These are phyloP conservation scores for Flaveria floridana DNA, from an alignment of 140 eudicot species.

Conservation along the genomic window DNA sequence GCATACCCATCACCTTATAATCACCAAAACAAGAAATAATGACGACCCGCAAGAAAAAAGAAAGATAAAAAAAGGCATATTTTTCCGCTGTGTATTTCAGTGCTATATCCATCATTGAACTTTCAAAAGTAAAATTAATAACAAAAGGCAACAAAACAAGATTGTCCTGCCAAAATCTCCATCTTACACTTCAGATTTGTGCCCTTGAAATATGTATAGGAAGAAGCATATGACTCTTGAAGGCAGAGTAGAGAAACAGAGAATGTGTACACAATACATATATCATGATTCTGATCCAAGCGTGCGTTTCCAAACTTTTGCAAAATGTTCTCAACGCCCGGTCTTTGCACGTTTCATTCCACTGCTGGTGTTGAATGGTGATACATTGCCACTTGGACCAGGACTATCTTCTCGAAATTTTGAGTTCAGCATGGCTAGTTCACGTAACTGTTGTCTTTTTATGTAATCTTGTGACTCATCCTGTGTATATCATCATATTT, in stretches of 20 bases:
- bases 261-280: constrained; percentile 31
- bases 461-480: constrained; percentile 84
- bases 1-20: constrained; percentile 36
- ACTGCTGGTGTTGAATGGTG: constrained; percentile 78
- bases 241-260: constrained; percentile 9
- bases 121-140: neutral
- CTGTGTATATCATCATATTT: constrained; percentile 32
- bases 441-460: constrained; percentile 82
- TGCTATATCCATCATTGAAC: constrained; percentile 32
- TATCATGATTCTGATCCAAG: neutral
- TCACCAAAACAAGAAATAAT: constrained; percentile 32
- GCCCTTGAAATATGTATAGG: constrained; percentile 26
- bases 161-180: constrained; percentile 28
- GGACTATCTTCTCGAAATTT: constrained; percentile 92
- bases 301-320: neutral
- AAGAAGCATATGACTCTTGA: constrained; percentile 20
- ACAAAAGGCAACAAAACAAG: constrained; percentile 6
- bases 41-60: neutral
- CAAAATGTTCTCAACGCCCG: constrained; percentile 43
- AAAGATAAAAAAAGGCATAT: neutral
- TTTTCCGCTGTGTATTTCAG: constrained; percentile 31
- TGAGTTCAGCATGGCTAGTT: constrained; percentile 83
- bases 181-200: constrained; percentile 24
- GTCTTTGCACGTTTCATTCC: constrained; percentile 97
- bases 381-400: constrained; percentile 88